Percentiles rank a stretch among this genome's conserved stretches.
phyloP scores from a whole-genome alignment of 768 basidiomycete species.

The Lepiota venenata region DNA sequence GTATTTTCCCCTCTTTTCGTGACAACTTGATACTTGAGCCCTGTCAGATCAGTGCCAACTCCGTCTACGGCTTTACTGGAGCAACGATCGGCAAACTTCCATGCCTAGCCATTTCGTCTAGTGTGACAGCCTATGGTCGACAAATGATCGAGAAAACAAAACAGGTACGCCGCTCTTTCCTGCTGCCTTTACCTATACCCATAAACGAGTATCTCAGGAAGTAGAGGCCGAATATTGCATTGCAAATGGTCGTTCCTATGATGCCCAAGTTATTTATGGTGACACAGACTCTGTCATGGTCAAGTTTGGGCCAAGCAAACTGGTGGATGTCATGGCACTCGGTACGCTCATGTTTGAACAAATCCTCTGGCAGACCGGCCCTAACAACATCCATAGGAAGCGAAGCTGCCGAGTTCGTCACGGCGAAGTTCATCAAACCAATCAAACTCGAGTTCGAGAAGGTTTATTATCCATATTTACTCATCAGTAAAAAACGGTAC shows the following conservation, averaged over 20 bases:
- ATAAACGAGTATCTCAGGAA: slow-evolving; percentile 42
- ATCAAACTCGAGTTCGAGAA: slow-evolving; percentile 99
- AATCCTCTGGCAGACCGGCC: not conserved
- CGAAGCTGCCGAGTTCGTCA: slow-evolving; percentile 91
- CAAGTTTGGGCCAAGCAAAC: slow-evolving; percentile 87
- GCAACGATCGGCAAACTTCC: slow-evolving; percentile 97
- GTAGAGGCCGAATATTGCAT: slow-evolving; percentile 87
- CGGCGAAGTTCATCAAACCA: slow-evolving; percentile 86
- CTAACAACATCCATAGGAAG: slow-evolving; percentile 49
- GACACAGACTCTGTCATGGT: slow-evolving; percentile 99
- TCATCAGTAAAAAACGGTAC: slow-evolving; percentile 99
- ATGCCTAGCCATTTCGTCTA: slow-evolving; percentile 94
- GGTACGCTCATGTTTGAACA: slow-evolving; percentile 46
- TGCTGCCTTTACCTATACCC: not conserved
- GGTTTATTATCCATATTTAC: slow-evolving; percentile 96
- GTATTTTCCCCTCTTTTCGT: slow-evolving; percentile 31
- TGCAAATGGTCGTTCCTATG: slow-evolving; percentile 79
- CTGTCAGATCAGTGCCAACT: slow-evolving; percentile 93
- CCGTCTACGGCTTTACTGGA: slow-evolving; percentile 98
- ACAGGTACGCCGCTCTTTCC: slow-evolving; percentile 44
- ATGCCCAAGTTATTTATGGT: slow-evolving; percentile 96
- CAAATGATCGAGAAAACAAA: slow-evolving; percentile 99
- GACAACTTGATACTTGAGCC: not conserved
- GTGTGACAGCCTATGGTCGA: slow-evolving; percentile 93
- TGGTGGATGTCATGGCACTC: slow-evolving; percentile 84